Percentiles rank a stretch among this genome's conserved stretches.
Evolutionary conservation across 139 green algal genomes (phyloP).

Genomic region (Chlorella sp.): DNA sequence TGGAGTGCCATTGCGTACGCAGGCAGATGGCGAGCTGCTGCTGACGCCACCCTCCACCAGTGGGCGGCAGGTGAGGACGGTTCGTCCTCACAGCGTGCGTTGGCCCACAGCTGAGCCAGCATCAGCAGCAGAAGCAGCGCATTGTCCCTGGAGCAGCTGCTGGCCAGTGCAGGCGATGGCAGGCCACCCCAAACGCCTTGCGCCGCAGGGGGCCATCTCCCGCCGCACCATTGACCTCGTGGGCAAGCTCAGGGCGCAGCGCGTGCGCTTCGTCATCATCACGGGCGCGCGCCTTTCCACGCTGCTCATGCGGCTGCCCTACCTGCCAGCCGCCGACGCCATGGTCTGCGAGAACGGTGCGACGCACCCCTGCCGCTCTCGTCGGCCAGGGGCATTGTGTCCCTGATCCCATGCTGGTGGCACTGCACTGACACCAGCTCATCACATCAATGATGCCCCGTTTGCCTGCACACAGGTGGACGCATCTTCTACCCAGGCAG

Average conservation of each 20-base stretch:
- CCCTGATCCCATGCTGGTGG: too few relatives aligned
- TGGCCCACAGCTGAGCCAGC: too few relatives aligned
- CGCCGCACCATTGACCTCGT: background rate
- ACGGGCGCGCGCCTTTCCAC: conserved; percentile 46
- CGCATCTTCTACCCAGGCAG: conserved; percentile 59
- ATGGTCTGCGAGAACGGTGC: background rate
- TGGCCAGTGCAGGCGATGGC: too few relatives aligned
- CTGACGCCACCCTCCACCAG: background rate
- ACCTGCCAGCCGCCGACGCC: background rate
- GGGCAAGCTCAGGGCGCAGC: conserved; percentile 23
- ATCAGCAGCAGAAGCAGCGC: too few relatives aligned
- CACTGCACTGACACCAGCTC: too few relatives aligned
- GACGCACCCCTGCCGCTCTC: background rate
- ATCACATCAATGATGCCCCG: too few relatives aligned
- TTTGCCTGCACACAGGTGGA: too few relatives aligned
- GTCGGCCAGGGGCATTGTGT: too few relatives aligned
- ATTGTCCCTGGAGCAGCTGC: too few relatives aligned
- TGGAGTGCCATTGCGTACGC: too few relatives aligned
- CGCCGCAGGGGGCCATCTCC: conserved; percentile 3
- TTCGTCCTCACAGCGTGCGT: background rate
- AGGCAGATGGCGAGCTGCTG: too few relatives aligned
- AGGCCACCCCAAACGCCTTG: too few relatives aligned
- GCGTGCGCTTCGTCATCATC: conserved; percentile 36
- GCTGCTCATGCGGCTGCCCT: background rate
- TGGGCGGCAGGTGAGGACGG: background rate